Percentiles rank a stretch among this genome's conserved stretches.
Evolutionary conservation across 2,329 filamentous ascomycete genomes (phyloP).

Genomic region (Paecilomyces variotii): DNA sequence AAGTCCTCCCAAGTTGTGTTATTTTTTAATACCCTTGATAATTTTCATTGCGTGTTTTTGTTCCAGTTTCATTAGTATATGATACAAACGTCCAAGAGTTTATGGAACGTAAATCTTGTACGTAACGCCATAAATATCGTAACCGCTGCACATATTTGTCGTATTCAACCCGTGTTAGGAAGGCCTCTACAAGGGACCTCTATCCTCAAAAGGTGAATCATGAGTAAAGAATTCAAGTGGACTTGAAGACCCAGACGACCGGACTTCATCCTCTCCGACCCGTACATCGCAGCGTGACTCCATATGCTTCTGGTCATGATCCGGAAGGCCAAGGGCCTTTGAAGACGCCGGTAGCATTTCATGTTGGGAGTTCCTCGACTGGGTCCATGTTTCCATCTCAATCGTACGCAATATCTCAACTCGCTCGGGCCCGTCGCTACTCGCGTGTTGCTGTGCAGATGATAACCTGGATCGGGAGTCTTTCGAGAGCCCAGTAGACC

Average conservation of each 20-base stretch:
- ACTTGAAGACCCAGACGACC: not conserved
- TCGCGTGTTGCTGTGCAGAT: conserved; percentile 9
- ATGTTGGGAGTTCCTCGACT: conserved; percentile 13
- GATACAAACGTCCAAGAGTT: not conserved
- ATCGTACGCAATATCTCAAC: conserved; percentile 27
- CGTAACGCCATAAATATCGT: not conserved
- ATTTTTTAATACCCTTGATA: not conserved
- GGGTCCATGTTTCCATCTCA: conserved; percentile 27
- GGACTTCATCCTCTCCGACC: not conserved
- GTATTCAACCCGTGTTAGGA: not conserved
- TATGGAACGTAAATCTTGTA: not conserved
- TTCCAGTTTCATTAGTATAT: not conserved
- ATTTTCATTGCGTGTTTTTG: not conserved
- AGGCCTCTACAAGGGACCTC: not conserved
- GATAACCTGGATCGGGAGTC: conserved; percentile 9
- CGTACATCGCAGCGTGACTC: conserved; percentile 7
- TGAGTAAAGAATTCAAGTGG: not conserved
- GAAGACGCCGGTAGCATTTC: conserved; percentile 9
- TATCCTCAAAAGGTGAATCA: not conserved
- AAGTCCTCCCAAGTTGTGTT: not conserved
- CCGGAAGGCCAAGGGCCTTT: conserved; percentile 8
- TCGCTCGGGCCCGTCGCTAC: conserved; percentile 11
- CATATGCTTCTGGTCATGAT: conserved; percentile 9
- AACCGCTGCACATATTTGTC: not conserved
- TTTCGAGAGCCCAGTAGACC: conserved; percentile 15